Conservation (phyloP, 2,329 filamentous ascomycete genomes). For the Penicillium sp. region DNA sequence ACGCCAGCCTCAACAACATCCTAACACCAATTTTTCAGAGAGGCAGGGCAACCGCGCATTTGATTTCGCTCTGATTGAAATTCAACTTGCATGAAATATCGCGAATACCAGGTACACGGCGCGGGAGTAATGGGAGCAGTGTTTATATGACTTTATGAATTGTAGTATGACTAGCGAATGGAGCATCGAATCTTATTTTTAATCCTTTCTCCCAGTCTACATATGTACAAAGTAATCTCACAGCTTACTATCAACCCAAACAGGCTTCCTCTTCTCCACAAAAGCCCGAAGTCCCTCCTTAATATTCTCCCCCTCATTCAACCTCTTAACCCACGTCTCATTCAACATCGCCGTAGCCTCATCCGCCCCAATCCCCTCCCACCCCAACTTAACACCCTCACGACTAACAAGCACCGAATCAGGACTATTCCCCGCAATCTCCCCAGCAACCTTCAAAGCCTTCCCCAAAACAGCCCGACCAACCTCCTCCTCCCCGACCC, state of each 20-base stretch:
- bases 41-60: slow-evolving; percentile 24
- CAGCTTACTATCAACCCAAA: slow-evolving; percentile 47
- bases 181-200: slow-evolving; percentile 1
- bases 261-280: slow-evolving; percentile 63
- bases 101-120: slow-evolving; percentile 24
- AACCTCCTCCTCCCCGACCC: slow-evolving; percentile 15
- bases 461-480: slow-evolving; percentile 20
- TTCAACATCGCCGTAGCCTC: slow-evolving; percentile 52
- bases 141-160: slow-evolving; percentile 14
- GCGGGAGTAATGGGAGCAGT: slow-evolving; percentile 17
- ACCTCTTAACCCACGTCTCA: slow-evolving; percentile 50
- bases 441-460: slow-evolving; percentile 54
- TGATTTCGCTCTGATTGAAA: slow-evolving; percentile 17
- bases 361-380: slow-evolving; percentile 60
- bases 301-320: slow-evolving; percentile 63
- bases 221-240: slow-evolving; percentile 10
- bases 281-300: slow-evolving; percentile 66
- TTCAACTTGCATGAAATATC: slow-evolving; percentile 25
- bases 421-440: slow-evolving; percentile 60
- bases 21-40: slow-evolving; percentile 19
- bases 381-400: slow-evolving; percentile 62
- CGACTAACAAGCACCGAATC: slow-evolving; percentile 67
- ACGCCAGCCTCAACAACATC: neutral
- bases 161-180: slow-evolving; percentile 11
- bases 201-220: neutral